Base-by-base conservation (phyloP, 78 protist genomes). In the Dictyostelium citrinum region DNA sequence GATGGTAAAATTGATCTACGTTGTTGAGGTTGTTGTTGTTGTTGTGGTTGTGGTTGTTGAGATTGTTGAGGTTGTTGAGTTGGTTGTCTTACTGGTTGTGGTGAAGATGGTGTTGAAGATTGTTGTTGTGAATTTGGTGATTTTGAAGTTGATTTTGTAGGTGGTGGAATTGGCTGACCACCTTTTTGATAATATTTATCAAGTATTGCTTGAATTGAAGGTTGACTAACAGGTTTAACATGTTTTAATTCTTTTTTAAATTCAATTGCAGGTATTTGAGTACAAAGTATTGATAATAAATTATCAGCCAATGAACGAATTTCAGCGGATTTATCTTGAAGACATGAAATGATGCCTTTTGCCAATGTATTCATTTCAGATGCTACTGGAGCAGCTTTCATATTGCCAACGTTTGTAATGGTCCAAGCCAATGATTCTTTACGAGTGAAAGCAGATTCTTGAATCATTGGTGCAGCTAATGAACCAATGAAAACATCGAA, bases 271-370 rank as follows among this genome's bases (percentile, higher is more conserved):
- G 85, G 51, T 29, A 88, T 64, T 5, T 22, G 12, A 2, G 33
- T 12, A 67, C n/a, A 22, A 33, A 88, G 41, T n/a, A 20, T 7
- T 31, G 83, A 16, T 17, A 88, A 60, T 11, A 88, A 24, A 6
- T 55, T 72, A 24, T 80, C 95, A 8, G 85, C 41, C n/a, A 81
- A 49, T 27, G 84, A 27, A 33, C 91, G 24, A 20, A 91, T 70
- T 9, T 91, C 95, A 6, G 83, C 33, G 16, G 43, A 60, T 29
- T 91, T 91, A 74, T 91, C 95, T 45, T 82, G 88, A 8, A 91
- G 79, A 83, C 91, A 83, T 2, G 84, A 67, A 55, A 82, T 17
- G 11, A 91, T 83, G 35, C 84, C 84, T 27, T 91, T 91, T 82
- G 74, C 61, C 12, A 91, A 11, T 20, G 80, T 76, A 3, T 68